These are phyloP conservation scores for Artemisia argyi DNA, from an alignment of 129 eudicot species.

Conservation along the genomic window DNA sequence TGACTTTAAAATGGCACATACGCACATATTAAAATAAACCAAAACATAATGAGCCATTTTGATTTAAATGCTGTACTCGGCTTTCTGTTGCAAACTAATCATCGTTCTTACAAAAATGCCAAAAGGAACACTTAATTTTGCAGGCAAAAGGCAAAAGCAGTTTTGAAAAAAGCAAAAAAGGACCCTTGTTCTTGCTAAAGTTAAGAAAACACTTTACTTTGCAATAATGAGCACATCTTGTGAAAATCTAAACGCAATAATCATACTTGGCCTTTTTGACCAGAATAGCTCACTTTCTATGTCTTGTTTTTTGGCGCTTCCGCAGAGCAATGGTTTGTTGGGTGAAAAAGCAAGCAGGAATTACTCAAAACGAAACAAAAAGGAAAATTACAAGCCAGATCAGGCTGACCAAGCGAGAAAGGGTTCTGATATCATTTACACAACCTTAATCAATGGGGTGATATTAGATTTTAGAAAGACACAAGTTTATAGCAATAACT, in stretches of 20 bases:
- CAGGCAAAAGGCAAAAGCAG: conserved; percentile 13
- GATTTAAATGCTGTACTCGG: background rate
- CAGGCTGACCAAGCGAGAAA: background rate
- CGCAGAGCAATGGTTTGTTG: background rate
- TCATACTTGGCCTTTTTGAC: background rate
- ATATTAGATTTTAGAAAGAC: background rate
- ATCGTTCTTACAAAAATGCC: conserved; percentile 11
- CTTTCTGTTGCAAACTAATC: background rate
- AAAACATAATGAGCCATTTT: conserved; percentile 1
- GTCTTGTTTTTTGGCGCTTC: background rate
- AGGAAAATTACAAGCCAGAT: conserved; percentile 2
- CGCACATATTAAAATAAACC: conserved; percentile 13
- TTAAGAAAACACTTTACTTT: background rate
- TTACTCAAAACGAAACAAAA: background rate
- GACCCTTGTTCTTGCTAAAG: background rate
- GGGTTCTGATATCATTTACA: background rate
- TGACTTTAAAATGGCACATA: conserved; percentile 17
- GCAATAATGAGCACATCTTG: background rate
- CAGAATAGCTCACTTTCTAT: conserved; percentile 2
- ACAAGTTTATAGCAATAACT: background rate
- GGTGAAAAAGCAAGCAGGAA: conserved; percentile 3
- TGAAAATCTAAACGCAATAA: conserved; percentile 10
- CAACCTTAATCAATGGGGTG: background rate
- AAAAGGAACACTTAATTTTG: conserved; percentile 7
- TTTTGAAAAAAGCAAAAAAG: background rate